Base-by-base conservation (phyloP, 495 filamentous ascomycete genomes). In the Sabuloglossum arenarium region DNA sequence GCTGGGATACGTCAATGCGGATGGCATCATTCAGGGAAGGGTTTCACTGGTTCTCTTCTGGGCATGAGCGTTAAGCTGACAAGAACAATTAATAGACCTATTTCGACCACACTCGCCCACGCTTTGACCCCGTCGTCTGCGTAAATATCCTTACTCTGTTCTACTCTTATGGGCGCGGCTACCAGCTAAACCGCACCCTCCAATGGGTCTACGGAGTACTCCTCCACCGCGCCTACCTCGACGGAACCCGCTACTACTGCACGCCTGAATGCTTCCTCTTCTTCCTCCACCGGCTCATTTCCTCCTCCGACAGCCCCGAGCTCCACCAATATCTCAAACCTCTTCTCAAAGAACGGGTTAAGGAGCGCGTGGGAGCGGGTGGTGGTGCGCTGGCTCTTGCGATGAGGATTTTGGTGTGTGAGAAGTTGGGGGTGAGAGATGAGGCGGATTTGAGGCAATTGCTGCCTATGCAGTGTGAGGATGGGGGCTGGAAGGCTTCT, bases 181-280 rank as follows among this genome's bases (percentile, higher is more conserved):
- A 19, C 4, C 39, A 43, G 21, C n/a, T 43, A 12, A 43, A 21
- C 39, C 39, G 12, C 3, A 43, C 39, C 3, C 21, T 43, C n/a
- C 39, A 43, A 43, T 43, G 39, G 39, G 39, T 43, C n/a, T 43
- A 54, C 0, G 24, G 54, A 10, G 45, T 63, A 0, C 56, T 67
- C 0, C 14, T 29, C 0, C 24, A 59, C 32, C 50, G 63, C 6
- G 61, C 65, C 0, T 67, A 65, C 29, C 24, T 64, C 21, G 30
- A 56, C n/a, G 64, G 64, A 11, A 64, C 64, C 5, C 52, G 58
- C 0, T 66, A 63, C 51, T 66, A 64, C 42, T 24, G 52, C 8
- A 57, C 8, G 0, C 37, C 64, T 0, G 64, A 64, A 47, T 39
- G 34, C n/a, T 64, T 64, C 53, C 56, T 66, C 0, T 66, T 57